phyloP scores from a whole-genome alignment of 805 yeast species.

The Zygosaccharomyces bailii region DNA sequence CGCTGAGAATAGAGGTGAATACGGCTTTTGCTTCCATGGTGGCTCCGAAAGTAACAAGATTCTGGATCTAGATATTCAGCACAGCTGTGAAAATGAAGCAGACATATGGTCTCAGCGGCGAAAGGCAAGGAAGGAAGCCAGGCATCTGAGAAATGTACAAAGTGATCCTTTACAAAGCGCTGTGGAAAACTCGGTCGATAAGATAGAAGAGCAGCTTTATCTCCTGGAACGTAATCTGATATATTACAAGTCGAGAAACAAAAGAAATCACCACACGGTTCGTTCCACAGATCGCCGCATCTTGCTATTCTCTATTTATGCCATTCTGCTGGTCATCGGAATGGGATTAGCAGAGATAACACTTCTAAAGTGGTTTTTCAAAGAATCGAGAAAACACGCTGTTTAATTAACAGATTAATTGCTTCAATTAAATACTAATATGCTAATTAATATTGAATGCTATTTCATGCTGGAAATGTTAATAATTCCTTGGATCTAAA shows the following conservation, averaged over 20 bases:
- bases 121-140: conserved; percentile 35
- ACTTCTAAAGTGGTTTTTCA: conserved; percentile 68
- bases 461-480: conserved; percentile 2
- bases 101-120: conserved; percentile 60
- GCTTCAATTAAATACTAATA: neutral
- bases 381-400: conserved; percentile 63
- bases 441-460: neutral
- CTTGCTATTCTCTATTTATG: conserved; percentile 62
- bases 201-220: conserved; percentile 58
- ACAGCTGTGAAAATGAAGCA: conserved; percentile 33
- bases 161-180: conserved; percentile 27
- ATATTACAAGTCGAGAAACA: conserved; percentile 85
- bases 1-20: conserved; percentile 70
- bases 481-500: conserved; percentile 51
- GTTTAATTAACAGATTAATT: conserved; percentile 37
- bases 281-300: conserved; percentile 61
- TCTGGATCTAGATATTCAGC: conserved; percentile 72
- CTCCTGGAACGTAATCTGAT: conserved; percentile 58
- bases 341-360: conserved; percentile 69
- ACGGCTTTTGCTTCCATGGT: conserved; percentile 81
- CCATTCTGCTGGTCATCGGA: conserved; percentile 58
- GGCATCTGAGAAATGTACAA: conserved; percentile 17
- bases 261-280: conserved; percentile 81
- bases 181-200: conserved; percentile 44
- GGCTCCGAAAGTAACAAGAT: conserved; percentile 80